phyloP scores from a whole-genome alignment of 2,329 filamentous ascomycete genomes.

The Purpureocillium takamizusanense region DNA sequence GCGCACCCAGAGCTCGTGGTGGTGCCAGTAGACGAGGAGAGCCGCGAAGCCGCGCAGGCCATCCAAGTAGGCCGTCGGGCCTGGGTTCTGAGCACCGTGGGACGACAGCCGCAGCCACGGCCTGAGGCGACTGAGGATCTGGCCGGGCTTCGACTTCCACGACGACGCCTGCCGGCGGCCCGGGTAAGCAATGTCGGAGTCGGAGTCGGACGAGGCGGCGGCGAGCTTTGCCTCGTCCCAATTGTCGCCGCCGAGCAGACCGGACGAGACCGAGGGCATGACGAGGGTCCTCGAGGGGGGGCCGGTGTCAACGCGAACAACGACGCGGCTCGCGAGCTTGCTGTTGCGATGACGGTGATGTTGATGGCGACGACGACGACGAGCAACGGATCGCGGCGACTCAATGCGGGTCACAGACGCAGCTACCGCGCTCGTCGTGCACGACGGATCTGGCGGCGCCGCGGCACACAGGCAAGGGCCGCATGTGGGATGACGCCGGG shows the following conservation, averaged over 20 bases:
- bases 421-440: too few species aligned
- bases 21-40: conserved; percentile 55
- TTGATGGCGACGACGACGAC: too few species aligned
- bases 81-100: conserved; percentile 18
- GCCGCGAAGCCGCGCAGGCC: conserved; percentile 60
- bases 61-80: conserved; percentile 50
- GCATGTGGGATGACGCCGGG: too few species aligned
- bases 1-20: conserved; percentile 51
- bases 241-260: not conserved
- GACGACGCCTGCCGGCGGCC: not conserved
- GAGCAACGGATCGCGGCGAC: too few species aligned
- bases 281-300: not conserved
- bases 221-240: not conserved
- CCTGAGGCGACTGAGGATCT: conserved; percentile 1
- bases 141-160: conserved; percentile 3
- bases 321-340: too few species aligned
- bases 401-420: too few species aligned
- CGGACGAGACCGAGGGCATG: not conserved
- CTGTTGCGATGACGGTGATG: too few species aligned
- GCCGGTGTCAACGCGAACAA: too few species aligned
- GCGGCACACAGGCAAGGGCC: too few species aligned
- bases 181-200: not conserved
- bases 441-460: too few species aligned
- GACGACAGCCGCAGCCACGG: conserved; percentile 1
- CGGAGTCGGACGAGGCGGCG: not conserved